phyloP scores from a whole-genome alignment of 495 filamentous ascomycete genomes.

The Penicillium roqueforti region DNA sequence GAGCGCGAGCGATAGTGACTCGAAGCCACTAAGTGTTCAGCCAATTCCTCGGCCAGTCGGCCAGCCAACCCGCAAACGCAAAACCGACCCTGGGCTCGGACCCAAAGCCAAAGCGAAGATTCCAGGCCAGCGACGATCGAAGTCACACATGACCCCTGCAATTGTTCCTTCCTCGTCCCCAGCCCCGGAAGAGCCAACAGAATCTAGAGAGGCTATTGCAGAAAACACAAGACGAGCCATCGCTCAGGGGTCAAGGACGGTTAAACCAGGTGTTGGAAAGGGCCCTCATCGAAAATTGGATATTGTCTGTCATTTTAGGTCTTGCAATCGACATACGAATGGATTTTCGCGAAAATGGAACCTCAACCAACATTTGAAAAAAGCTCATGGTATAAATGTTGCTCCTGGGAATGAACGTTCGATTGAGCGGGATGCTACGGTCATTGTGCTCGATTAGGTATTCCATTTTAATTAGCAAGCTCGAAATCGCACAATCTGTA shows the following conservation, averaged over 20 bases:
- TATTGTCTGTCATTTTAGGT: conserved; percentile 32
- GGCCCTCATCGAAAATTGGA: conserved; percentile 28
- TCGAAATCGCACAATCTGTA: too few species aligned
- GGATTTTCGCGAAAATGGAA: conserved; percentile 41
- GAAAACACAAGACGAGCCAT: background rate
- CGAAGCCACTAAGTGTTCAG: background rate
- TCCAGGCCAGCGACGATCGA: background rate
- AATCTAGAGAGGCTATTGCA: background rate
- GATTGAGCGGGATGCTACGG: conserved; percentile 1
- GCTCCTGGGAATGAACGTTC: conserved; percentile 2
- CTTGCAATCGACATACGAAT: conserved; percentile 27
- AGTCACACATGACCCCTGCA: background rate
- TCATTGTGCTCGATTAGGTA: conserved; percentile 12
- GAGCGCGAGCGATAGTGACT: conserved; percentile 23
- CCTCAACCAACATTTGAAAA: conserved; percentile 37
- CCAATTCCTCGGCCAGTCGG: background rate
- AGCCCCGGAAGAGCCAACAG: background rate
- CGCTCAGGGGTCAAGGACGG: background rate
- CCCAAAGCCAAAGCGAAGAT: background rate
- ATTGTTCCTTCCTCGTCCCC: conserved; percentile 3
- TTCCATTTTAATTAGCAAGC: background rate
- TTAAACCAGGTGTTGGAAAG: conserved; percentile 20
- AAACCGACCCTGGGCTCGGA: background rate
- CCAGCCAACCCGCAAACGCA: background rate
- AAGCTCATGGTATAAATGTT: conserved; percentile 27